Conservation (phyloP, 2,329 filamentous ascomycete genomes). For the Cordyceps militaris region DNA sequence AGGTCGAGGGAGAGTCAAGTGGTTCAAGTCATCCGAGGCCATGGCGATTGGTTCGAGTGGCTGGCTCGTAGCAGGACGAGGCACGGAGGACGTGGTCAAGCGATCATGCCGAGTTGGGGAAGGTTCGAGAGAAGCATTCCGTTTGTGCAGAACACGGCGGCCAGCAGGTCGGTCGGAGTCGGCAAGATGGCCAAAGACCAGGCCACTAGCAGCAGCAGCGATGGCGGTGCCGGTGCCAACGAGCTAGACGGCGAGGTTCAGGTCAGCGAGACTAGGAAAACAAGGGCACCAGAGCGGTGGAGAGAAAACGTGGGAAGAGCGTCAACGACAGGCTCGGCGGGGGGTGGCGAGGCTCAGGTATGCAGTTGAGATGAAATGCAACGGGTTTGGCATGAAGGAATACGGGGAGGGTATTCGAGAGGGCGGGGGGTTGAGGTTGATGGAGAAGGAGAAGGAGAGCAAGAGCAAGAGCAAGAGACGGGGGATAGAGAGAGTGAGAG, state of each 20-base stretch:
- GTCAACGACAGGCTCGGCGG: background rate
- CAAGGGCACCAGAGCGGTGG: background rate
- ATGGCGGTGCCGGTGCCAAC: slow-evolving; percentile 56
- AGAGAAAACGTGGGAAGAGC: background rate
- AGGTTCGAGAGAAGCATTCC: slow-evolving; percentile 13
- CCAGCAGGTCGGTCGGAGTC: slow-evolving; percentile 31
- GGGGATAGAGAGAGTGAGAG: background rate
- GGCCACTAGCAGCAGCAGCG: slow-evolving; percentile 51
- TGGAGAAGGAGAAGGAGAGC: background rate
- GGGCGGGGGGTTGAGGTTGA: background rate
- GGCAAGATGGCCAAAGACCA: slow-evolving; percentile 50
- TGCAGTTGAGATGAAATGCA: slow-evolving; percentile 12
- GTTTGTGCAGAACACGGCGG: slow-evolving; percentile 16
- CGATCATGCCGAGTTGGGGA: slow-evolving; percentile 12
- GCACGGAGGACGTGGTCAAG: background rate
- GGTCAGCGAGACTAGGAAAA: slow-evolving; percentile 5
- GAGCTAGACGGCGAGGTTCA: slow-evolving; percentile 35
- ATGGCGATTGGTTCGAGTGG: background rate
- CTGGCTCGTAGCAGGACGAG: slow-evolving; percentile 2
- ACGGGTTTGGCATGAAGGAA: background rate
- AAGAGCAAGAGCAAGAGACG: background rate
- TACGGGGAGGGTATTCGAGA: background rate
- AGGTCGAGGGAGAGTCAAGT: slow-evolving; percentile 21
- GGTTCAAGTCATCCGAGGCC: background rate
- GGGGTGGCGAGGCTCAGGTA: slow-evolving; percentile 3